Percentiles rank a stretch among this genome's conserved stretches.
Evolutionary conservation across 2,329 filamentous ascomycete species (phyloP).

Genomic region (Colletotrichum lupini): DNA sequence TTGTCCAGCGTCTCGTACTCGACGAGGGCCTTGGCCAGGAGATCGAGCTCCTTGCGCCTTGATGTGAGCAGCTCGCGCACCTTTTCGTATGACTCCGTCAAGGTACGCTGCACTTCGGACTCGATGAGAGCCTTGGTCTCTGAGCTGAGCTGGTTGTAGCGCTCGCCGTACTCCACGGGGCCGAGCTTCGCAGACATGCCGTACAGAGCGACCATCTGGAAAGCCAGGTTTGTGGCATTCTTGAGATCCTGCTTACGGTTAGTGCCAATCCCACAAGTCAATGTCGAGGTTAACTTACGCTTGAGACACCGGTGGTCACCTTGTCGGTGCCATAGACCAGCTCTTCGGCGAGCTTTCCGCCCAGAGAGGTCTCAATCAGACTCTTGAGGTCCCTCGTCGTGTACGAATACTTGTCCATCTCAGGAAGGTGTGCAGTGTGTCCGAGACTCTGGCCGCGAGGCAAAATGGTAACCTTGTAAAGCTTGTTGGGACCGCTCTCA

Average conservation of each 20-base stretch:
- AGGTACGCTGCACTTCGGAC: slow-evolving; percentile 83
- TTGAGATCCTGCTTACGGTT: slow-evolving; percentile 77
- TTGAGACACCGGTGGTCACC: slow-evolving; percentile 88
- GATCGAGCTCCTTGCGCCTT: slow-evolving; percentile 86
- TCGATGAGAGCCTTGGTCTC: slow-evolving; percentile 91
- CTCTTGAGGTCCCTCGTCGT: slow-evolving; percentile 87
- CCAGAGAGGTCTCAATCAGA: slow-evolving; percentile 82
- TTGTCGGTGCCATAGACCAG: slow-evolving; percentile 91
- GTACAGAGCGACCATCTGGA: slow-evolving; percentile 86
- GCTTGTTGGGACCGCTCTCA: slow-evolving; percentile 74
- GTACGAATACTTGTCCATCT: slow-evolving; percentile 92
- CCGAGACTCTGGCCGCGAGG: slow-evolving; percentile 89
- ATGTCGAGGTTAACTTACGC: slow-evolving; percentile 62
- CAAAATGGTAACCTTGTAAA: slow-evolving; percentile 98
- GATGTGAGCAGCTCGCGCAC: slow-evolving; percentile 77
- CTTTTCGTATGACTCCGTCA: slow-evolving; percentile 84
- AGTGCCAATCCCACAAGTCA: slow-evolving; percentile 32
- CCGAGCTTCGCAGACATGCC: slow-evolving; percentile 92
- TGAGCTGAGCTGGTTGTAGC: slow-evolving; percentile 84
- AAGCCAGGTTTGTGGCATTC: slow-evolving; percentile 83
- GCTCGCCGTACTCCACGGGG: slow-evolving; percentile 86
- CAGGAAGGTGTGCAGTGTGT: slow-evolving; percentile 86
- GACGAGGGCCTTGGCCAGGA: slow-evolving; percentile 87
- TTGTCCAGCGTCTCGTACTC: slow-evolving; percentile 94
- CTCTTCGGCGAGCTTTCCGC: slow-evolving; percentile 91